Evolutionary conservation across 805 yeast genomes (phyloP), one percentile per base, ranked within the genome.

Genomic region (Monosporozyma servazzii): DNA sequence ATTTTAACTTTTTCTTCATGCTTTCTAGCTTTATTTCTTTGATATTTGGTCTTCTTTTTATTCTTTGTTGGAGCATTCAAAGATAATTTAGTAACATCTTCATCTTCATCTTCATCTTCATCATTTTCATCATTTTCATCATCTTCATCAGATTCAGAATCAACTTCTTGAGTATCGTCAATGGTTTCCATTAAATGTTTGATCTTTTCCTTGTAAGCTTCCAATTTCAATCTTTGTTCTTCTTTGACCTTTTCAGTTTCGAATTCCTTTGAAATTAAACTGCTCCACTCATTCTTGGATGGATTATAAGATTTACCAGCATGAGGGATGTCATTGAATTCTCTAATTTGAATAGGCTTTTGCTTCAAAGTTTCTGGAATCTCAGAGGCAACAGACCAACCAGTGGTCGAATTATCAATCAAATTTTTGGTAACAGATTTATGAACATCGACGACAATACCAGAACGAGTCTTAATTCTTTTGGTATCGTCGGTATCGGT

Each of bases 291-390:
- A 51, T 83, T 85, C 56, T 82, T 73, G 11, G 91, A 77, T 25
- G 99, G 99, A 64, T 93, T 93, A 42, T 68, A 93, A 2, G 98
- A 90, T 66, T 85, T 86, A 51, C 98, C 98, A 1, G 84, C 93
- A 59, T 84, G 83, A 11, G 96, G 89, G 3, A 81, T 51, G 1
- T 58, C 66, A 18, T 74, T 81, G 46, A 70, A 60, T n/a, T 75
- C 75, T 52, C 73, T 75, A 17, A 87, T 77, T 42, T 60, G 59
- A n/a, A 81, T 64, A 1, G 95, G 83, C 2, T 71, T 71, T 31
- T 70, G 66, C 46, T 67, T 72, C 56, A 82, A 47, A 2, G 90
- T 83, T 25, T 65, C 66, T 13, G 93, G 91, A 3, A 68, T 72
- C 5, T 65, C 66, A 3, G 77, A 75, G 5, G 88, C 79, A 36